Percentiles rank a stretch among this genome's conserved stretches.
Conservation (phyloP, 441 rosid species). For the Erodium moschatum region DNA sequence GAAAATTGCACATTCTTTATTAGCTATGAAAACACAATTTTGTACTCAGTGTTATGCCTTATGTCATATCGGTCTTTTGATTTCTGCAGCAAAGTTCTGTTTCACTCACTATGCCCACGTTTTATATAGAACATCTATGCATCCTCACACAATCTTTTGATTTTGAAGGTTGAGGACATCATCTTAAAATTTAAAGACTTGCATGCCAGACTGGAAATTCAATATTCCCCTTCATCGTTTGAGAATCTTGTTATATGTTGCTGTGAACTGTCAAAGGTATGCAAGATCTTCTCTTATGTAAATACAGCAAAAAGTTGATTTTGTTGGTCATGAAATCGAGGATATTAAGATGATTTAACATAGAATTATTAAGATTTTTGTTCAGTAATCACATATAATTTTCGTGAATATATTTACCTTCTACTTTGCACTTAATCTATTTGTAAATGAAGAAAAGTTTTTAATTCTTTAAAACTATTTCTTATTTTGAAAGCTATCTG, state of each 20-base stretch:
- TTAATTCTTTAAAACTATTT: conserved; percentile 2
- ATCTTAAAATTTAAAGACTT: conserved; percentile 45
- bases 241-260: conserved; percentile 45
- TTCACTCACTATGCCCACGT: background rate
- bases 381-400: background rate
- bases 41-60: background rate
- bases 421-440: conserved; percentile 1
- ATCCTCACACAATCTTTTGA: conserved; percentile 19
- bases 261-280: conserved; percentile 54
- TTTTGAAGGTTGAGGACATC: conserved; percentile 50
- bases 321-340: background rate
- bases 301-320: background rate
- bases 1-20: background rate
- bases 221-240: conserved; percentile 44
- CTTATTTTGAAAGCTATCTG: background rate
- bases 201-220: conserved; percentile 42
- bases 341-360: background rate
- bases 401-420: background rate
- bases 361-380: background rate
- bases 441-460: background rate
- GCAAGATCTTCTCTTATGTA: background rate
- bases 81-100: background rate
- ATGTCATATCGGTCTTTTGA: background rate
- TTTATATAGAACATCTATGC: background rate
- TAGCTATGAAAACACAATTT: background rate